phyloP scores from a whole-genome alignment of 2,329 filamentous ascomycete genomes.

The Acephala macrosclerotiorum region DNA sequence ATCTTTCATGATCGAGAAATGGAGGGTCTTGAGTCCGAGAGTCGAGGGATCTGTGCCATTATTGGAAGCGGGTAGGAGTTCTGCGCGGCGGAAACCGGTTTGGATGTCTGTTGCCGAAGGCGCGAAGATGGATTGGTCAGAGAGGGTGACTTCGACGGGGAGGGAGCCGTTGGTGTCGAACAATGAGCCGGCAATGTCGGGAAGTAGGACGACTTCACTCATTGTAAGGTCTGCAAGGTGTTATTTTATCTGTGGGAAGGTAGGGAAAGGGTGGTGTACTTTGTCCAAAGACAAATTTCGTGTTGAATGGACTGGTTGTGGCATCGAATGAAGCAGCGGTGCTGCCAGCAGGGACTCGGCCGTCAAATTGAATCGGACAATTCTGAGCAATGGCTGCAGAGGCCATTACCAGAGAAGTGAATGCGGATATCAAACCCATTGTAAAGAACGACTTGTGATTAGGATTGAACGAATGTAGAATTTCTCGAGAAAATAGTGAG shows the following conservation, averaged over 20 bases:
- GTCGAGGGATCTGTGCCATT: conserved; percentile 58
- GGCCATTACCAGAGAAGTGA: conserved; percentile 26
- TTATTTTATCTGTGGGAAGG: conserved; percentile 13
- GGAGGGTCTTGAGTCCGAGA: conserved; percentile 64
- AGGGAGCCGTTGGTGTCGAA: conserved; percentile 31
- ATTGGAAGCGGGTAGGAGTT: conserved; percentile 60
- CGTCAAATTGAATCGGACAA: conserved; percentile 54
- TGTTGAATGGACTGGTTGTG: conserved; percentile 55
- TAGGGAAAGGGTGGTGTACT: conserved; percentile 36
- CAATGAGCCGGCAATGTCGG: conserved; percentile 48
- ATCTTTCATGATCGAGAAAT: conserved; percentile 66
- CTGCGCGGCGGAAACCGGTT: conserved; percentile 66
- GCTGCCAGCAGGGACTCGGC: conserved; percentile 51
- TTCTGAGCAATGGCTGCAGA: conserved; percentile 40
- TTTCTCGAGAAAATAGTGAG: not conserved
- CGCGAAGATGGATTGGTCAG: conserved; percentile 66
- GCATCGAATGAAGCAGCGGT: conserved; percentile 51
- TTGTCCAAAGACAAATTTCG: conserved; percentile 59
- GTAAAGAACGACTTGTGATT: conserved; percentile 10
- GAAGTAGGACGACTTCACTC: conserved; percentile 58
- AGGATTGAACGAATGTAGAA: conserved; percentile 3
- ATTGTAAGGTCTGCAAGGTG: conserved; percentile 52
- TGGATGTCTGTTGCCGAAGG: conserved; percentile 57
- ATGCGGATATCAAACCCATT: conserved; percentile 25
- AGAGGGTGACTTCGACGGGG: conserved; percentile 35